Conservation (phyloP, 164 flowering plant species). For the Stephania yunnanensis region DNA sequence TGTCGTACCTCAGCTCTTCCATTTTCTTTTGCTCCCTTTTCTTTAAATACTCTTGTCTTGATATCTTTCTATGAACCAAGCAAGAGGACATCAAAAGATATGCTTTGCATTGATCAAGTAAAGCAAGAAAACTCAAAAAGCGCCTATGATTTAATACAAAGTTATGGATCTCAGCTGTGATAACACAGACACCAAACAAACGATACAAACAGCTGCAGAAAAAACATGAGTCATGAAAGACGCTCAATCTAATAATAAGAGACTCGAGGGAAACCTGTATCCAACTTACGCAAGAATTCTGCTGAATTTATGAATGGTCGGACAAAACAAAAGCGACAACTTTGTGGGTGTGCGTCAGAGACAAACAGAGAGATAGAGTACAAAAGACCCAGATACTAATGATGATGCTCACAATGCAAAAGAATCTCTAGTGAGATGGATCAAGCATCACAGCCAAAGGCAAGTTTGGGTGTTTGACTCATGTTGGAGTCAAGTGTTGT, state of each 20-base stretch:
- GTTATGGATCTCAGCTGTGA: background rate
- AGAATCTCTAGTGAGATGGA: too few relatives aligned
- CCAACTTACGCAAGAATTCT: too few relatives aligned
- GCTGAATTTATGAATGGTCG: too few relatives aligned
- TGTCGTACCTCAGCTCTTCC: conserved; percentile 70
- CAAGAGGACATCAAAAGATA: conserved; percentile 8
- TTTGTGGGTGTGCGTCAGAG: too few relatives aligned
- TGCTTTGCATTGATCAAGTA: background rate
- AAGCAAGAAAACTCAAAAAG: background rate
- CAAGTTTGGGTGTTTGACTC: too few relatives aligned
- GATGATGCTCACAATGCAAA: too few relatives aligned
- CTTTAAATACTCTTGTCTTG: conserved; percentile 89
- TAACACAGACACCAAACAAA: background rate
- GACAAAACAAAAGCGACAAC: too few relatives aligned
- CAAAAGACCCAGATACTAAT: too few relatives aligned
- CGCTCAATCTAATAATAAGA: background rate
- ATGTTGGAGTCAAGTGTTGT: too few relatives aligned
- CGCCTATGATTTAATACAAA: background rate
- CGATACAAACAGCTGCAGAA: background rate
- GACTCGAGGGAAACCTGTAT: too few relatives aligned
- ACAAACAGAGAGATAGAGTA: too few relatives aligned
- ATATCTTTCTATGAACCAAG: conserved; percentile 55
- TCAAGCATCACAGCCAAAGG: too few relatives aligned
- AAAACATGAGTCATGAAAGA: background rate
- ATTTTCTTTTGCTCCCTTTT: conserved; percentile 95